These are phyloP conservation scores for Eleusine indica DNA, from an alignment of 176 grass and related monocot genomes.

Conservation along the genomic window DNA sequence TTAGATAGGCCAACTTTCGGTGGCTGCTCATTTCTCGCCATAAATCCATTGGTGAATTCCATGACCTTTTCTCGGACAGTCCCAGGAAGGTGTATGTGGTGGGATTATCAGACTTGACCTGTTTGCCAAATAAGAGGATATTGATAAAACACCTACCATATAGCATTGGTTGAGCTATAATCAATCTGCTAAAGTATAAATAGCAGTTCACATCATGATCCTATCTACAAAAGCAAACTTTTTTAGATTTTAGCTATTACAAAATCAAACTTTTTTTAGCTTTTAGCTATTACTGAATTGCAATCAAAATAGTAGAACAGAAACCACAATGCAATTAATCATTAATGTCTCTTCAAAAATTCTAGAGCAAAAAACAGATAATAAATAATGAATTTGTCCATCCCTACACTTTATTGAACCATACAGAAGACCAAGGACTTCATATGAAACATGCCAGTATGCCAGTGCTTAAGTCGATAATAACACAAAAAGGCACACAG, in stretches of 20 bases:
- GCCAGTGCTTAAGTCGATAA: background rate
- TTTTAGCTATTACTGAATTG: no score
- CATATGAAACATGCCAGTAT: background rate
- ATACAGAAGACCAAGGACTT: background rate
- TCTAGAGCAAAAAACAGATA: no score
- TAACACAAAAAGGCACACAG: background rate
- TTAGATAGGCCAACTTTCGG: constrained; percentile 52
- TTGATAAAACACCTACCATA: no score
- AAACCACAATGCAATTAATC: constrained; percentile 10
- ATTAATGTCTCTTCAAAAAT: constrained; percentile 15
- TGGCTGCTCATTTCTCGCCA: constrained; percentile 54
- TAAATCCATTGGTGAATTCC: constrained; percentile 67
- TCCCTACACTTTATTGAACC: background rate
- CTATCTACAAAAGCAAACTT: no score
- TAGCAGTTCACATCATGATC: no score
- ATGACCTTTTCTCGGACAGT: constrained; percentile 76
- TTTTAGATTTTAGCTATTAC: no score
- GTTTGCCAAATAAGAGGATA: constrained; percentile 30
- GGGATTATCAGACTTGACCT: constrained; percentile 56
- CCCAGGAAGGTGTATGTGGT: constrained; percentile 63
- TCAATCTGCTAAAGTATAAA: no score
- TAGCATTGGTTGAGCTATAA: no score
- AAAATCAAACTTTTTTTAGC: no score
- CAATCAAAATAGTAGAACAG: background rate
- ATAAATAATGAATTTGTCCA: background rate